phyloP scores from a whole-genome alignment of 805 yeast species.

The Zygotorulaspora danielsina region DNA sequence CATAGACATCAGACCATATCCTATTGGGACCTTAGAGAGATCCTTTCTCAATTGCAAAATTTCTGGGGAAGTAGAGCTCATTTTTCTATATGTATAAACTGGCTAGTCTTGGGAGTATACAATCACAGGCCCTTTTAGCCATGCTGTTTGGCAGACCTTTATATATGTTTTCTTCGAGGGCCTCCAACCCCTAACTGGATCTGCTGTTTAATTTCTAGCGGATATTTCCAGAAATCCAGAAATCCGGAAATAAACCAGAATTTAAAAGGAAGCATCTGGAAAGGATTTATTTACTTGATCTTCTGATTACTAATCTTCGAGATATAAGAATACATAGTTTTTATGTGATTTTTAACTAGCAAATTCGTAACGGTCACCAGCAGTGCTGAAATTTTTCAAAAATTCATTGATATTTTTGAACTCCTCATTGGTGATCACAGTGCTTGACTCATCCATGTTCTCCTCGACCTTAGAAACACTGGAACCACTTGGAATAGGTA shows the following conservation, averaged over 20 bases:
- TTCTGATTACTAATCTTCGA: not conserved
- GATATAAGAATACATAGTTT: too few species aligned
- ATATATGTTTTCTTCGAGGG: too few species aligned
- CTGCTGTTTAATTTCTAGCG: too few species aligned
- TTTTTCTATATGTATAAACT: not conserved
- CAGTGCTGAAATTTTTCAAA: conserved; percentile 41
- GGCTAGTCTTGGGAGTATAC: too few species aligned
- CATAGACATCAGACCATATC: conserved; percentile 79
- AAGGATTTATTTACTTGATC: not conserved
- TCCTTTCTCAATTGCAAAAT: conserved; percentile 22
- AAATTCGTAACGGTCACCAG: conserved; percentile 52
- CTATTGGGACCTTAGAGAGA: conserved; percentile 33
- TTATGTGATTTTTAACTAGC: too few species aligned
- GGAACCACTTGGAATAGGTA: conserved; percentile 82
- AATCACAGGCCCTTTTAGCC: too few species aligned
- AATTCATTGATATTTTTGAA: conserved; percentile 49
- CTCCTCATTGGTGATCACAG: conserved; percentile 53
- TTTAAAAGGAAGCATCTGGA: too few species aligned
- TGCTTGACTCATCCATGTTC: conserved; percentile 43
- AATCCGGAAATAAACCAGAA: too few species aligned
- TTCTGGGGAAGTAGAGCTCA: conserved; percentile 13
- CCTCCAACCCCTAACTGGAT: too few species aligned
- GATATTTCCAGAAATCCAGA: too few species aligned
- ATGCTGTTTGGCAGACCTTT: too few species aligned
- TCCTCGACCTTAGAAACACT: conserved; percentile 54